Evolutionary conservation across 257 asterid genomes (phyloP).

Genomic region (Solanum sejunctum): DNA sequence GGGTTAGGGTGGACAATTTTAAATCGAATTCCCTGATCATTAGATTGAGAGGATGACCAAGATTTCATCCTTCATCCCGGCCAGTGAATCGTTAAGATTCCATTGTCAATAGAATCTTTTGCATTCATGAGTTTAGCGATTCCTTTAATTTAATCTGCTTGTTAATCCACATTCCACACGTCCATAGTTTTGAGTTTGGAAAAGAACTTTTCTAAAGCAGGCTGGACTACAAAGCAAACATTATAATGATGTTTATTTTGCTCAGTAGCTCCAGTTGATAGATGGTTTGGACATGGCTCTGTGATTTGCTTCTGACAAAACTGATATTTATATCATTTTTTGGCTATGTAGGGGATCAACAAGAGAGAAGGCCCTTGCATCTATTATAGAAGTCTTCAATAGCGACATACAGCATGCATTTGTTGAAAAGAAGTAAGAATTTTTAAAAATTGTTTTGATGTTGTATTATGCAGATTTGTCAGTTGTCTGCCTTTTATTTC

Average conservation of each 20-base stretch:
- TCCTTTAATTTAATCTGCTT: not conserved
- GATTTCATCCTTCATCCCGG: not conserved
- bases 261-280: not conserved
- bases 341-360: slow-evolving; percentile 64
- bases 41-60: not conserved
- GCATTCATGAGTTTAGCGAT: not conserved
- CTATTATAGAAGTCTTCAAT: slow-evolving; percentile 61
- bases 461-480: not conserved
- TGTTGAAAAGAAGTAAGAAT: slow-evolving; percentile 60
- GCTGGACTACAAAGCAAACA: not conserved
- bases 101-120: not conserved
- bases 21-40: not conserved
- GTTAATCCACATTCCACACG: not conserved
- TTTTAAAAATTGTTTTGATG: not conserved
- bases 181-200: not conserved
- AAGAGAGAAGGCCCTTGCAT: slow-evolving; percentile 70
- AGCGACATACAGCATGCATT: slow-evolving; percentile 55
- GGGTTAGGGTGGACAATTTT: not conserved
- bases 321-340: not conserved
- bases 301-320: not conserved
- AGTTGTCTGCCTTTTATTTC: not conserved
- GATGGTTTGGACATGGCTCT: not conserved
- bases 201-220: not conserved
- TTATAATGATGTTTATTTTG: not conserved
- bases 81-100: not conserved